Evolutionary conservation across 1,139 yeast species (phyloP).

Genomic region (Geotrichum siamense): DNA sequence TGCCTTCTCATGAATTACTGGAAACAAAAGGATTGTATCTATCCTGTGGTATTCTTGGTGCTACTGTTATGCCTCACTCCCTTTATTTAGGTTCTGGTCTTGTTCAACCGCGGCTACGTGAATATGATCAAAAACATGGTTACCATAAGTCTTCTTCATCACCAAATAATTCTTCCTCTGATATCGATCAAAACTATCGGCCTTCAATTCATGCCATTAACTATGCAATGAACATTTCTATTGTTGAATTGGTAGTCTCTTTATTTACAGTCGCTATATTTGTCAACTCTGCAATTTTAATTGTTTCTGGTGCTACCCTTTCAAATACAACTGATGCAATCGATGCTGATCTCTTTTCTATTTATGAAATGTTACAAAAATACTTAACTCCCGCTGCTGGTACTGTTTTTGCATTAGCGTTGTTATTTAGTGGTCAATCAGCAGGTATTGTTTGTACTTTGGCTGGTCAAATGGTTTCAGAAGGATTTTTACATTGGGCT

Average conservation of each 20-base stretch:
- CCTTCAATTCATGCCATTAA: slow-evolving; percentile 62
- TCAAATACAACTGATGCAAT: slow-evolving; percentile 53
- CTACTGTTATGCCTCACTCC: slow-evolving; percentile 80
- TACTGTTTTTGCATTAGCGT: slow-evolving; percentile 66
- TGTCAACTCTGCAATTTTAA: slow-evolving; percentile 69
- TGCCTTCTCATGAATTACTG: slow-evolving; percentile 59
- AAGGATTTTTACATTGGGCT: slow-evolving; percentile 74
- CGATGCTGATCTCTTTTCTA: slow-evolving; percentile 68
- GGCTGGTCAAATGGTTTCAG: slow-evolving; percentile 80
- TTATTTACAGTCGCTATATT: slow-evolving; percentile 68
- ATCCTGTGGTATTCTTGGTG: slow-evolving; percentile 73
- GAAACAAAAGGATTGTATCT: slow-evolving; percentile 59
- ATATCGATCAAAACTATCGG: slow-evolving; percentile 28
- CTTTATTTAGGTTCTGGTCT: slow-evolving; percentile 68
- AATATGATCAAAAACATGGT: slow-evolving; percentile 42
- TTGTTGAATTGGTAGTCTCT: slow-evolving; percentile 57
- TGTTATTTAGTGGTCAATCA: slow-evolving; percentile 68
- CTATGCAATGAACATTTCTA: slow-evolving; percentile 60
- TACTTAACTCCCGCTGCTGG: slow-evolving; percentile 69
- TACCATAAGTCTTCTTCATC: slow-evolving; percentile 38
- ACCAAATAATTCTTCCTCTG: slow-evolving; percentile 30
- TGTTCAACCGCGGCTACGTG: slow-evolving; percentile 64
- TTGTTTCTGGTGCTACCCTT: slow-evolving; percentile 68
- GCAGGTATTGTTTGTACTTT: slow-evolving; percentile 85
- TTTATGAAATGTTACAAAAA: slow-evolving; percentile 50